Evolutionary conservation across 805 yeast genomes (phyloP), one percentile per base, ranked within the genome.

Genomic region (Candida vartiovaarae): DNA sequence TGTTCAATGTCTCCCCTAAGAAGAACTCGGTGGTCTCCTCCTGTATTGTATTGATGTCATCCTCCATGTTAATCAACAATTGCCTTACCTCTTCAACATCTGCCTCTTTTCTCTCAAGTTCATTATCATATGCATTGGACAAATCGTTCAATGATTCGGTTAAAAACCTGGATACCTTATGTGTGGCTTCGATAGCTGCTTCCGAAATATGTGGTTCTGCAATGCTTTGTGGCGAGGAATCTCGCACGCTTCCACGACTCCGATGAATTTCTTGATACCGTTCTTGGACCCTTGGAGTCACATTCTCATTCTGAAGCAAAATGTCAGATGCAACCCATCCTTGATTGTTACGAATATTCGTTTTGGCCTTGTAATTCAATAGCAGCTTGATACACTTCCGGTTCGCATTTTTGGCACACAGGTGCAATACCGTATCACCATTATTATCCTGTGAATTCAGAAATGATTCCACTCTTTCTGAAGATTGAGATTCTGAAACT

Each of bases 391-490:
- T 70, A 38, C 79, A 70, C 44, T 69, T 67, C 35, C 75, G 67
- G 42, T 83, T 75, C 1, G 76, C 75, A 39, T 78, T 69, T 36
- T 78, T 72, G 10, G 86, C 76, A 11, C 90, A 86, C 34, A 87
- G 67, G 54, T 84, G 93, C 36, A 85, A 67, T 10, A 90, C 83
- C 3, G 95, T 84, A 51, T 86, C 85, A 6, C 95, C 95, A 49
- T 80, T 78, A 23, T 70, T 72, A 59, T 88, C 95, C 52, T 76
- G 84, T 47, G 80, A 78, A 55, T 84, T 80, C 11, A 78, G 52
- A 55, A 76, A 80, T 42, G 75, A 71, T 32, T 74, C 75, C 33
- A 83, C 66, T 48, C 84, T 67, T 49, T 84, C 82, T 46, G 74
- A 70, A 8, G 84, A 75, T 42, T 78, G 80, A 27, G 71, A 69